Conservation (phyloP, 768 basidiomycete genomes). For the Mycena polygramma region DNA sequence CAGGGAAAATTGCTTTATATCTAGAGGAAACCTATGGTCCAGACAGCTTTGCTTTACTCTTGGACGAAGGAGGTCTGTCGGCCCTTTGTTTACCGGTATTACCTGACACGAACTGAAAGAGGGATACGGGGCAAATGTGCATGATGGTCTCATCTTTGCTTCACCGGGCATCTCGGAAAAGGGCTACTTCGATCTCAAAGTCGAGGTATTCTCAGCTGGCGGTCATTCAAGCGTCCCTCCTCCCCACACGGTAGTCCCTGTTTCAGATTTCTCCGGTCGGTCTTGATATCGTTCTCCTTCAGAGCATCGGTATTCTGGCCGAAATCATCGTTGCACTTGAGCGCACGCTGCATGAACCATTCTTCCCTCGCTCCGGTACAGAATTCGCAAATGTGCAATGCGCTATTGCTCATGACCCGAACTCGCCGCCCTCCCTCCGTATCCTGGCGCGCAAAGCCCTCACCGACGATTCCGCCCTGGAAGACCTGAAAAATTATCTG, state of each 20-base stretch:
- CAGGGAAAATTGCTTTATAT: conserved; percentile 48
- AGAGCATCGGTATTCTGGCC: conserved; percentile 70
- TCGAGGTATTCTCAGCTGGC: conserved; percentile 62
- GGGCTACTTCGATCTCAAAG: conserved; percentile 58
- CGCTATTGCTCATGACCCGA: conserved; percentile 56
- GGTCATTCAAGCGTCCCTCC: conserved; percentile 77
- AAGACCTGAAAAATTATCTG: conserved; percentile 53
- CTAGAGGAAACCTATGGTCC: conserved; percentile 65
- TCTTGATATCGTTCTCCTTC: not conserved
- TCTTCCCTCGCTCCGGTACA: conserved; percentile 47
- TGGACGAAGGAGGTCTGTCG: conserved; percentile 68
- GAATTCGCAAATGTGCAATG: conserved; percentile 48
- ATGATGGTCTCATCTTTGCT: conserved; percentile 54
- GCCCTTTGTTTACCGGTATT: not conserved
- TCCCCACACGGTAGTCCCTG: conserved; percentile 61
- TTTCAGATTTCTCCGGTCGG: conserved; percentile 13
- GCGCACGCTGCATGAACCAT: conserved; percentile 51
- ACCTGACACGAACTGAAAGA: not conserved
- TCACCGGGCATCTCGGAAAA: conserved; percentile 62
- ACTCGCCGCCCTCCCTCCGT: conserved; percentile 42
- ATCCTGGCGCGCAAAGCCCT: conserved; percentile 48
- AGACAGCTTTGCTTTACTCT: conserved; percentile 67
- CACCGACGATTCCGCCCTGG: conserved; percentile 51
- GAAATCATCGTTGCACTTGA: conserved; percentile 65
- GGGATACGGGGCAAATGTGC: conserved; percentile 44